Conservation (phyloP, 768 basidiomycete species). For the Favolaschia claudopus region DNA sequence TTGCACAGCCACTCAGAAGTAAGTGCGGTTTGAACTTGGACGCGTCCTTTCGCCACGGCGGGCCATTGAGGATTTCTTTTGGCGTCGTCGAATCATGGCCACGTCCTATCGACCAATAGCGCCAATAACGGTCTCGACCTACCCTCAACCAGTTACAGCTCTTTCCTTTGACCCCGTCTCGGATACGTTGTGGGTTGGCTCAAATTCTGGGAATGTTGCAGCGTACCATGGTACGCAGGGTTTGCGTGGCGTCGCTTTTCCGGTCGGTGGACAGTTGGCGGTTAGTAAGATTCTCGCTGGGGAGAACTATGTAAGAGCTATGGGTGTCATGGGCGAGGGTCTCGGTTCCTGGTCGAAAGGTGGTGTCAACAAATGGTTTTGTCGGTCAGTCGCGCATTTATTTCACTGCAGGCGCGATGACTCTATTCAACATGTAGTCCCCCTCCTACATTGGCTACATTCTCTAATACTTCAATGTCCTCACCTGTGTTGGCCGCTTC, state of each 20-base stretch:
- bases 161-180: slow-evolving; percentile 91
- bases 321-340: slow-evolving; percentile 65
- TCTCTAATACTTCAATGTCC: slow-evolving; percentile 57
- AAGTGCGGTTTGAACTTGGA: too few relatives aligned
- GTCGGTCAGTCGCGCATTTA: slow-evolving; percentile 55
- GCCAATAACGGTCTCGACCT: slow-evolving; percentile 41
- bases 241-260: slow-evolving; percentile 75
- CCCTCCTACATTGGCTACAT: slow-evolving; percentile 44
- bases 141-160: slow-evolving; percentile 68
- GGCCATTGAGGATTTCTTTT: too few relatives aligned
- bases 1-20: too few relatives aligned
- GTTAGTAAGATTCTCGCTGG: slow-evolving; percentile 81
- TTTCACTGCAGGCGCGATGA: slow-evolving; percentile 4
- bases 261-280: slow-evolving; percentile 68
- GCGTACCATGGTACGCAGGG: slow-evolving; percentile 73
- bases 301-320: slow-evolving; percentile 79
- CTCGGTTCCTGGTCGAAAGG: slow-evolving; percentile 86
- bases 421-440: slow-evolving; percentile 34
- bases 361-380: slow-evolving; percentile 85
- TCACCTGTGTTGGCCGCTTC: slow-evolving; percentile 68
- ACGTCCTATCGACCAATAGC: slow-evolving; percentile 42
- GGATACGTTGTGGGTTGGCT: slow-evolving; percentile 89
- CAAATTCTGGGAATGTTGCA: slow-evolving; percentile 70
- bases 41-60: too few relatives aligned
- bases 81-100: slow-evolving; percentile 26